phyloP scores from a whole-genome alignment of 192 early-diverging fungal species.

The Coemansia sp. region DNA sequence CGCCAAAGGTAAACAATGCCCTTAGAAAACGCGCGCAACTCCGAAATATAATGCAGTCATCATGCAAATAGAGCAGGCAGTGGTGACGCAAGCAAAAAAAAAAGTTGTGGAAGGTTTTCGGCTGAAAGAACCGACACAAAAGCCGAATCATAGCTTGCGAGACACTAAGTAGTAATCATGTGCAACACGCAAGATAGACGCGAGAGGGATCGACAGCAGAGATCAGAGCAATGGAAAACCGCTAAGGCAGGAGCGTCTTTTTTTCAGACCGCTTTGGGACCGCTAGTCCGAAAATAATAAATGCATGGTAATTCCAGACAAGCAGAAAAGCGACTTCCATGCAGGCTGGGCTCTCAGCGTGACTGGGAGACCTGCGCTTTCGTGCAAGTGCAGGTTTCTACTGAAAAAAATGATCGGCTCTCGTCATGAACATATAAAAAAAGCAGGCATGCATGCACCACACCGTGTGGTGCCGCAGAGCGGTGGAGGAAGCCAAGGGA shows the following conservation, averaged over 20 bases:
- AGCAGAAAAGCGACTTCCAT: constrained; percentile 2
- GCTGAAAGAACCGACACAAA: background rate
- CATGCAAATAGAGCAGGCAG: background rate
- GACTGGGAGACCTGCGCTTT: background rate
- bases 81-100: background rate
- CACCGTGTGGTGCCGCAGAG: background rate
- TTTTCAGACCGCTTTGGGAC: constrained; percentile 15
- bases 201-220: constrained; percentile 3
- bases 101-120: background rate
- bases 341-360: background rate
- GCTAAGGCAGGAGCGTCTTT: background rate
- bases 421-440: background rate
- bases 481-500: background rate
- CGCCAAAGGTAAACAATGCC: constrained; percentile 1
- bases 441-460: background rate
- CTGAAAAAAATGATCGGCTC: background rate
- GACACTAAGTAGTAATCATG: constrained; percentile 5
- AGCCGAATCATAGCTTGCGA: background rate
- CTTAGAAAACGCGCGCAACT: background rate
- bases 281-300: constrained; percentile 9
- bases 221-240: background rate
- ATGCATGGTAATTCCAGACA: constrained; percentile 5
- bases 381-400: background rate
- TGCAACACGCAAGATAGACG: constrained; percentile 1
- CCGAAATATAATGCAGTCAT: background rate